These are phyloP conservation scores for Malus orientalis DNA, from an alignment of 306 rosid genomes.

Conservation along the genomic window DNA sequence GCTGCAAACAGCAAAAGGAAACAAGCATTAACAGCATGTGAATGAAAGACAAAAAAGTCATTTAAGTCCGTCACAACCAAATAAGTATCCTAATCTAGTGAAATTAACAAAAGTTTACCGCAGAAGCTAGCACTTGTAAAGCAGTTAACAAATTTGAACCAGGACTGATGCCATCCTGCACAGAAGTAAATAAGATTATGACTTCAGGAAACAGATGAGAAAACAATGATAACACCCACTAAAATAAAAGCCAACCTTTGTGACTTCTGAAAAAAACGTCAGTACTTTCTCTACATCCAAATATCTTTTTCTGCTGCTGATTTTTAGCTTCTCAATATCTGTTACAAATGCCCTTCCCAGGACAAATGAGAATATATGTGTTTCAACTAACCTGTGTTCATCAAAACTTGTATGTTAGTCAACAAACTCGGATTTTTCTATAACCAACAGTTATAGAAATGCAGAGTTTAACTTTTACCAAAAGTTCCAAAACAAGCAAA, in stretches of 20 bases:
- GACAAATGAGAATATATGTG: constrained; percentile 96
- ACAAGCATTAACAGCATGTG: neutral
- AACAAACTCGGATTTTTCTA: neutral
- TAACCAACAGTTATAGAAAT: neutral
- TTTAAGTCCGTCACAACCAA: neutral
- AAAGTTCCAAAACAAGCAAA: constrained; percentile 9
- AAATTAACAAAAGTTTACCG: constrained; percentile 50
- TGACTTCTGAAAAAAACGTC: constrained; percentile 66
- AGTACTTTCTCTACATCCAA: constrained; percentile 69
- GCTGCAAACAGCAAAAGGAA: constrained; percentile 47
- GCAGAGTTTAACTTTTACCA: neutral
- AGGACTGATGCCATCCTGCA: constrained; percentile 80
- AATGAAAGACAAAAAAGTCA: neutral
- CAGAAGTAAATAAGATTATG: constrained; percentile 19
- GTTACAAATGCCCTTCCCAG: constrained; percentile 99
- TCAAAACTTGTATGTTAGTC: constrained; percentile 26
- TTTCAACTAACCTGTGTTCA: constrained; percentile 88
- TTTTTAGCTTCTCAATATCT: constrained; percentile 84
- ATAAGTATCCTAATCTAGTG: constrained; percentile 12
- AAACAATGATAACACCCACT: constrained; percentile 6
- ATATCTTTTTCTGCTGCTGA: constrained; percentile 74
- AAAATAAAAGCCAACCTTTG: constrained; percentile 51
- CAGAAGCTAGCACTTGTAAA: constrained; percentile 82
- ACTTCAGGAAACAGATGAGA: constrained; percentile 11
- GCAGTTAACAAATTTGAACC: constrained; percentile 94